Conservation (phyloP, 2,329 filamentous ascomycete genomes). For the Alternaria alternata region DNA sequence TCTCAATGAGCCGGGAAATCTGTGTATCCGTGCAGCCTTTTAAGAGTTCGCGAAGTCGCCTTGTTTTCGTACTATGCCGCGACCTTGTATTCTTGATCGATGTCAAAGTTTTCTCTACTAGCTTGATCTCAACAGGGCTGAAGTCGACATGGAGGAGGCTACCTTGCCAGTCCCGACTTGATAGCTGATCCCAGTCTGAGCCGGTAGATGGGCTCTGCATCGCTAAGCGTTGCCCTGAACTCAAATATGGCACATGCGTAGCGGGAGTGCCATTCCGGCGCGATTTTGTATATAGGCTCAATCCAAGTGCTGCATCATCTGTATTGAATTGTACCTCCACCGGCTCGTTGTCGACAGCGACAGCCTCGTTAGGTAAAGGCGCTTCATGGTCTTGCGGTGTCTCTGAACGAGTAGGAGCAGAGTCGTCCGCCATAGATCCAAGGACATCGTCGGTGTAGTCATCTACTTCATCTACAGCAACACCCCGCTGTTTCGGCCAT, state of each 20-base stretch:
- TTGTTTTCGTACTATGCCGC: constrained; percentile 25
- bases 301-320: constrained; percentile 32
- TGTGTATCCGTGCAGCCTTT: constrained; percentile 32
- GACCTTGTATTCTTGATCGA: constrained; percentile 13
- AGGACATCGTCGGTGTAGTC: constrained; percentile 12
- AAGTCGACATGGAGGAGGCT: constrained; percentile 47
- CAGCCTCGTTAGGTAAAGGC: constrained; percentile 17
- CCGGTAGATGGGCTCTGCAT: constrained; percentile 23
- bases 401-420: constrained; percentile 13
- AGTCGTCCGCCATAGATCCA: neutral
- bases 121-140: constrained; percentile 32
- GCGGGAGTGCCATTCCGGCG: neutral
- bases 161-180: constrained; percentile 40
- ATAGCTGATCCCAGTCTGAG: constrained; percentile 35
- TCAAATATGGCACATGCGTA: constrained; percentile 39
- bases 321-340: constrained; percentile 28
- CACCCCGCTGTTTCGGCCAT: constrained; percentile 28
- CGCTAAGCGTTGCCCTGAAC: constrained; percentile 25
- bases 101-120: constrained; percentile 27
- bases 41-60: constrained; percentile 34
- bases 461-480: neutral
- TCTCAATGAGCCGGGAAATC: constrained; percentile 27
- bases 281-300: constrained; percentile 5
- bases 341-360: constrained; percentile 27
- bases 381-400: constrained; percentile 22